Evolutionary conservation across 1,284 basidiomycete genomes (phyloP).

Genomic region (Agroathelia rolfsii): DNA sequence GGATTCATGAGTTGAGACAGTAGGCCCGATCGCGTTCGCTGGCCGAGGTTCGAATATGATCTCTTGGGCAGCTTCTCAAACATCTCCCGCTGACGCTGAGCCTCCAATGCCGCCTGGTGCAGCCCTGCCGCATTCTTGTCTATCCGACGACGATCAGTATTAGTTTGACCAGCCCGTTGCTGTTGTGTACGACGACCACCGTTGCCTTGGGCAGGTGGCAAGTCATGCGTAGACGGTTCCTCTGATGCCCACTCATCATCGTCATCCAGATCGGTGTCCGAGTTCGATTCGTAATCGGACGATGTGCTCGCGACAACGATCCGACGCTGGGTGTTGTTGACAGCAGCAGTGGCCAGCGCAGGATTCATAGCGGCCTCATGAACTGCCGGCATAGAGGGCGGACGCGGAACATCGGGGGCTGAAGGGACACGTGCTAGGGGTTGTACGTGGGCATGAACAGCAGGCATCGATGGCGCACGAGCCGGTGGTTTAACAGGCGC

Average conservation of each 20-base stretch:
- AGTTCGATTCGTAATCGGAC: conserved; percentile 28
- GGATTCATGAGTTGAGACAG: conserved; percentile 64
- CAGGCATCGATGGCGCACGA: neutral
- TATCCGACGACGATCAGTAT: conserved; percentile 1
- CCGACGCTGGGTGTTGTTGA: neutral
- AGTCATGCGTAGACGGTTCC: conserved; percentile 30
- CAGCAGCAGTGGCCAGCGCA: neutral
- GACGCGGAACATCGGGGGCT: conserved; percentile 6
- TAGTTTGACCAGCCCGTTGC: conserved; percentile 10
- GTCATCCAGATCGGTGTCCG: conserved; percentile 39
- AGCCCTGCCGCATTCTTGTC: conserved; percentile 24
- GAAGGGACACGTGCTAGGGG: neutral
- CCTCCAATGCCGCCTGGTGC: conserved; percentile 45
- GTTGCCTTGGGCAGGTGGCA: too few relatives aligned
- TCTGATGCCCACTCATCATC: conserved; percentile 48
- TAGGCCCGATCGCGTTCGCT: conserved; percentile 45
- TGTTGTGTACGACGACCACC: conserved; percentile 16
- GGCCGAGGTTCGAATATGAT: conserved; percentile 52
- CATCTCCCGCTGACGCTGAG: conserved; percentile 61
- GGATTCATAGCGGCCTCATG: neutral
- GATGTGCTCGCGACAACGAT: conserved; percentile 20
- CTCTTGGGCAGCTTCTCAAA: conserved; percentile 68
- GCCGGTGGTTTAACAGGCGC: neutral
- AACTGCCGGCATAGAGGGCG: neutral
- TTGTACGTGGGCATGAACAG: neutral